Conservation (phyloP, 2,329 filamentous ascomycete species). For the Fusarium annulatum region DNA sequence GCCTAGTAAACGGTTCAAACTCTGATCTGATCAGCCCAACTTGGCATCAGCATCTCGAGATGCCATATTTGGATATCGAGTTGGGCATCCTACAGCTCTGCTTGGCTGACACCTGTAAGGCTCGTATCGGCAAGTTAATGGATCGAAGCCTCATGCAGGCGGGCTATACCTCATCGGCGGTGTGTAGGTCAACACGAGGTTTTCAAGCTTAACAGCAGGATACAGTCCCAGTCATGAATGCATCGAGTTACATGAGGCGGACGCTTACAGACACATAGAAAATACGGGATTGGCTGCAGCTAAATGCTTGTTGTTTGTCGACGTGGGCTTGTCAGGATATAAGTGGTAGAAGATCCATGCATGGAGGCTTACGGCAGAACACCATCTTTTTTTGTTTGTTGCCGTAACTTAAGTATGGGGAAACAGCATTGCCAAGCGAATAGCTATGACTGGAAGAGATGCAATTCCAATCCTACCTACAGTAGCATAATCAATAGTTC, state of each 20-base stretch:
- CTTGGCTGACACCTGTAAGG: slow-evolving; percentile 23
- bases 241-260: slow-evolving; percentile 32
- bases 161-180: slow-evolving; percentile 26
- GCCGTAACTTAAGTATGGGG: background rate
- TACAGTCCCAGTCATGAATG: slow-evolving; percentile 4
- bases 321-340: slow-evolving; percentile 15
- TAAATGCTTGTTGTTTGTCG: slow-evolving; percentile 4
- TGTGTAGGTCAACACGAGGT: slow-evolving; percentile 34
- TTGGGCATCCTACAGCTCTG: slow-evolving; percentile 7
- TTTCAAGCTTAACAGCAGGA: slow-evolving; percentile 17
- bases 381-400: slow-evolving; percentile 17
- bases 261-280: slow-evolving; percentile 19
- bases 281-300: slow-evolving; percentile 25
- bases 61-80: slow-evolving; percentile 25
- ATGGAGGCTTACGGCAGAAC: slow-evolving; percentile 32
- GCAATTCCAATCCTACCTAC: background rate
- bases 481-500: slow-evolving; percentile 21
- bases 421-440: slow-evolving; percentile 4
- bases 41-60: slow-evolving; percentile 13
- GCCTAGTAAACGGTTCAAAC: slow-evolving; percentile 20
- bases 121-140: slow-evolving; percentile 35
- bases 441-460: background rate
- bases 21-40: slow-evolving; percentile 24
- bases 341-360: slow-evolving; percentile 22
- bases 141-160: slow-evolving; percentile 26